Base-by-base conservation (phyloP, 106 monocot genomes). In the Dendrobium huoshanense region DNA sequence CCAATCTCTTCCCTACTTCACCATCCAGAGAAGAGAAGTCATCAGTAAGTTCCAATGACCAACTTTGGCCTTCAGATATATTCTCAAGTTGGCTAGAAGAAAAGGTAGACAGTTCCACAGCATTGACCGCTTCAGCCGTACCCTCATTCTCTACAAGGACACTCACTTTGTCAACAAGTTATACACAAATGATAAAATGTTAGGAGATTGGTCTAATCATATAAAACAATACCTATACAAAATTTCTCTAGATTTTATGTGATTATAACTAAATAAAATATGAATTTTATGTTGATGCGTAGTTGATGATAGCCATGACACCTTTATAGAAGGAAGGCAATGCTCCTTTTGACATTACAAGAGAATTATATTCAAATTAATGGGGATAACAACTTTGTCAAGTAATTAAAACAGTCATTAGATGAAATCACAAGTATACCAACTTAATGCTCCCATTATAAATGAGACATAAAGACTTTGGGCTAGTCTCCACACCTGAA, bases 1-100 rank as follows among this genome's bases (percentile, higher is more conserved):
- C 85, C 77, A 97, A 85, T 78, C 94, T 88, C 81, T 90, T 92
- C 54, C 92, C 90, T 68, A 97, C 97, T 89, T 94, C 94, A 74
- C 92, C 92, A 88, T 95, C 98, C 33, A 90, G 68, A 13, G 64
- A 55, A 49, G 77, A 87, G 83, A 83, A 91, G 31, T 94, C 90
- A 88, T 94, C 92, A 31, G 78, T 73, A 42, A 87, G 80, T 56
- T 97, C 94, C 41, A 91, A 78, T 22, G 70, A 86, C 54, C 80
- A 73, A 9, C 16, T 72, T 37, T 90, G 82, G 25, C 77, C 79
- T 65, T 83, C 88, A 85, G 78, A 43, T 18, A 74, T 77, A 19
- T 85, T 88, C 44, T 90, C 88, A 45, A 59, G 85, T 82, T 87
- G 88, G 73, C 86, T 92, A 72, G 94, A 83, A 80, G 83, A 87